phyloP scores from a whole-genome alignment of 495 filamentous ascomycete species.

The Penicillium chermesinum region DNA sequence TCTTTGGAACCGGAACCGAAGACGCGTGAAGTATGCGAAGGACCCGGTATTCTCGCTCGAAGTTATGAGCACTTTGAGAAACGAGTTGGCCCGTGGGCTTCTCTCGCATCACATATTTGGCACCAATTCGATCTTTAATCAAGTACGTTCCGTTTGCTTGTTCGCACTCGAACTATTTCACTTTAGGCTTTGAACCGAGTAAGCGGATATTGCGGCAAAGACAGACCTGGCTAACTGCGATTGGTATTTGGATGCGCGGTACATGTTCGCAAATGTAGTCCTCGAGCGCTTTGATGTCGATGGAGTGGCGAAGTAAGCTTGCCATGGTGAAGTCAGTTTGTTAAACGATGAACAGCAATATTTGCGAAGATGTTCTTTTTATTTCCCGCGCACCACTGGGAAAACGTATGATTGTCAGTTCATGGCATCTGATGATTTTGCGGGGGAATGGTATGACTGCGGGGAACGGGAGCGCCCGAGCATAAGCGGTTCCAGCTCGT shows the following conservation, averaged over 20 bases:
- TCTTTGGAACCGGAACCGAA: neutral
- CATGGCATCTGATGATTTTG: too few species aligned
- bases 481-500: neutral
- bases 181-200: neutral
- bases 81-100: neutral
- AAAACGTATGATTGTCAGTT: neutral
- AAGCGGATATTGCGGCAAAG: neutral
- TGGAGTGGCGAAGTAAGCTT: neutral
- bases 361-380: too few species aligned
- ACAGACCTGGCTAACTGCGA: constrained; percentile 1
- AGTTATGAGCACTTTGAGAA: neutral
- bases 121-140: neutral
- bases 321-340: too few species aligned
- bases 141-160: constrained; percentile 1
- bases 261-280: neutral
- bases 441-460: neutral
- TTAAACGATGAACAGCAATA: too few species aligned
- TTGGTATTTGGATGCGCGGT: neutral
- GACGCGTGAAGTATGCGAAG: neutral
- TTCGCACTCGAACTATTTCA: neutral
- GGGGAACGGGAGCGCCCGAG: neutral
- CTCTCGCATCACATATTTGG: constrained; percentile 1
- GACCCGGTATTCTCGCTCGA: constrained; percentile 1
- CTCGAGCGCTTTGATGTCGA: neutral
- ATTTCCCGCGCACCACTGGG: too few species aligned